Conservation (phyloP, 768 basidiomycete species). For the Phaeolepiota aurea region DNA sequence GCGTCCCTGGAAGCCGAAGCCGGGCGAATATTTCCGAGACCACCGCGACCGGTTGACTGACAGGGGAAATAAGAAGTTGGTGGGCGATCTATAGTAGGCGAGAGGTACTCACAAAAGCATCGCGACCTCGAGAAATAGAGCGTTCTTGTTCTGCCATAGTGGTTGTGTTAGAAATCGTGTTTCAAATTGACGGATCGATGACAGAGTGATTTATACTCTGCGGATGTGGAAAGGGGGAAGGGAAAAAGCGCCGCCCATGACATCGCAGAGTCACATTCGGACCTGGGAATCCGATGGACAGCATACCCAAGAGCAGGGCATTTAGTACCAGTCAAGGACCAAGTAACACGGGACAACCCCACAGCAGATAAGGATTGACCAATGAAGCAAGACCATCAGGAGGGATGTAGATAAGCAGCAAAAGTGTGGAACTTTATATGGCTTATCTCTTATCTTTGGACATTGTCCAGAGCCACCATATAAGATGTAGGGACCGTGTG, state of each 20-base stretch:
- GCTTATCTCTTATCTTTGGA: conserved; percentile 10
- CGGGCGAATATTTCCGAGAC: conserved; percentile 56
- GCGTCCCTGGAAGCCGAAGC: conserved; percentile 37
- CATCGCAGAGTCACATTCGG: conserved; percentile 5
- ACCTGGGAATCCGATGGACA: not conserved
- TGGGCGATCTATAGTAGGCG: not conserved
- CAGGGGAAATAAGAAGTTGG: conserved; percentile 10
- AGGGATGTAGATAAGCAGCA: too few relatives aligned
- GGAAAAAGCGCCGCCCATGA: not conserved
- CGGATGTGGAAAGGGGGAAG: not conserved
- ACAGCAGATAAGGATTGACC: not conserved
- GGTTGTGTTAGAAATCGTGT: not conserved
- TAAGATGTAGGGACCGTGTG: not conserved
- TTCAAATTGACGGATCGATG: not conserved
- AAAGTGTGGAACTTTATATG: not conserved
- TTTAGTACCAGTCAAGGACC: not conserved
- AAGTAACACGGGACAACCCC: not conserved
- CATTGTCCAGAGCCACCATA: conserved; percentile 6
- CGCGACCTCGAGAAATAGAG: conserved; percentile 52
- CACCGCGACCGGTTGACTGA: conserved; percentile 61
- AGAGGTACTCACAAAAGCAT: conserved; percentile 38
- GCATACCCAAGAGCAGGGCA: not conserved
- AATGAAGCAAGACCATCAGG: not conserved
- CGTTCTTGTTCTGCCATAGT: conserved; percentile 27
- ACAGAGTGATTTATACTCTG: too few relatives aligned